A percentile compares a stretch with the other conserved stretches of the same genome.
Conservation (phyloP, 805 yeast genomes). For the Wickerhamiella qilinensis region DNA sequence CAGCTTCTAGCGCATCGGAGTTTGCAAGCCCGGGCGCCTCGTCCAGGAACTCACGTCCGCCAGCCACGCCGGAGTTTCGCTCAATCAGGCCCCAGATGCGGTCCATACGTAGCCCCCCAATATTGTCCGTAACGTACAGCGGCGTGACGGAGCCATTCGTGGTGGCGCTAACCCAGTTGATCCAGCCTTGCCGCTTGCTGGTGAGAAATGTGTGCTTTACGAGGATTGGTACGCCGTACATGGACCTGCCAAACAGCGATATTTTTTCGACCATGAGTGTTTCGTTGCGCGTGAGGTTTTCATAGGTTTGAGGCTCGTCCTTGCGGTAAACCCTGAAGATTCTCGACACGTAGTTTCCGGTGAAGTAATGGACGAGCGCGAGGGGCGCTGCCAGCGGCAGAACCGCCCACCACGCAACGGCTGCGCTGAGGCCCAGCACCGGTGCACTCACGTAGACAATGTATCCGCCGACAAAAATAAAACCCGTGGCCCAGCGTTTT, state of each 20-base stretch:
- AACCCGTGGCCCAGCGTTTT: conserved; percentile 45
- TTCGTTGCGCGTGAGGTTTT: conserved; percentile 45
- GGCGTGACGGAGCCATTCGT: conserved; percentile 21
- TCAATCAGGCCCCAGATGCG: conserved; percentile 75
- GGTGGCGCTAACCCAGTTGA: conserved; percentile 27
- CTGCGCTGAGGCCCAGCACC: conserved; percentile 36
- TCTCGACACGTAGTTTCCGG: conserved; percentile 53
- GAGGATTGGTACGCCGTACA: conserved; percentile 44
- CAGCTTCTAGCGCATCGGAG: too few relatives aligned
- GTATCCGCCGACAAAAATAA: conserved; percentile 43
- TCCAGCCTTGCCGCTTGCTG: conserved; percentile 32
- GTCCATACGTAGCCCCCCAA: conserved; percentile 75
- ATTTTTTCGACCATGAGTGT: conserved; percentile 51
- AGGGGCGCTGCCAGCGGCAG: conserved; percentile 34
- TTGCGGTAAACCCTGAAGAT: conserved; percentile 55
- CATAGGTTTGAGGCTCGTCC: conserved; percentile 44
- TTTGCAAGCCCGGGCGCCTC: conserved; percentile 3
- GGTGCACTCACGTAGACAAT: conserved; percentile 43
- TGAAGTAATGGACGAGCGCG: conserved; percentile 40
- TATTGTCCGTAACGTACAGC: conserved; percentile 50
- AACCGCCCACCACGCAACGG: conserved; percentile 28
- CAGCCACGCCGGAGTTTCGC: conserved; percentile 44
- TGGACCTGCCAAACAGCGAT: conserved; percentile 46
- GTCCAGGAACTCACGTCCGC: conserved; percentile 35
- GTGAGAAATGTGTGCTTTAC: conserved; percentile 27